Percentiles rank a stretch among this genome's conserved stretches.
Conservation (phyloP, 2,329 filamentous ascomycete species). For the Huntiella savannae region DNA sequence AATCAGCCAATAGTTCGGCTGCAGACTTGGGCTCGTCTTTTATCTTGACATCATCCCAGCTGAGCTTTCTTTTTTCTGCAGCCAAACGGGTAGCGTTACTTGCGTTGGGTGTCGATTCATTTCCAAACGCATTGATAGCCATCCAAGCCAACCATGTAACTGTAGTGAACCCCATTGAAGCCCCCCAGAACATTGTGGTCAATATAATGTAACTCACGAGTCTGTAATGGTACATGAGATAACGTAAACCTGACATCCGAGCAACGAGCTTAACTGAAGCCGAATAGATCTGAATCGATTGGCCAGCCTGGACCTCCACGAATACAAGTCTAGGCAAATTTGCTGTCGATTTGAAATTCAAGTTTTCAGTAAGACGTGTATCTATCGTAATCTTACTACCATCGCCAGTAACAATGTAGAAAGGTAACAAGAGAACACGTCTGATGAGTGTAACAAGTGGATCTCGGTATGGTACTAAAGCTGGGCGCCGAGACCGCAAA, state of each 20-base stretch:
- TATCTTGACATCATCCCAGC: too few relatives aligned
- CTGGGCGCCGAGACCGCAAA: slow-evolving; percentile 50
- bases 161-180: slow-evolving; percentile 49
- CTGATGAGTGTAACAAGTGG: slow-evolving; percentile 43
- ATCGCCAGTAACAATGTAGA: slow-evolving; percentile 37
- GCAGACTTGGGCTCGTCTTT: too few relatives aligned
- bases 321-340: slow-evolving; percentile 27
- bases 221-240: slow-evolving; percentile 74
- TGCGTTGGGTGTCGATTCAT: too few relatives aligned
- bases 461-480: slow-evolving; percentile 63
- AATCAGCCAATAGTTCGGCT: too few relatives aligned
- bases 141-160: slow-evolving; percentile 42
- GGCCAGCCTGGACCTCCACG: slow-evolving; percentile 49
- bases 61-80: too few relatives aligned
- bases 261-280: slow-evolving; percentile 52
- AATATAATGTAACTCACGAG: slow-evolving; percentile 49
- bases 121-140: background rate
- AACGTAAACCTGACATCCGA: slow-evolving; percentile 55
- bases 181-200: slow-evolving; percentile 55
- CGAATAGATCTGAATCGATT: slow-evolving; percentile 57
- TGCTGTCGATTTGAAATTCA: slow-evolving; percentile 37
- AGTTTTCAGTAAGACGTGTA: slow-evolving; percentile 53
- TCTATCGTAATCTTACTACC: slow-evolving; percentile 7
- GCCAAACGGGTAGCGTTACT: too few relatives aligned
- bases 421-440: slow-evolving; percentile 43